A percentile compares a stretch with the other conserved stretches of the same genome.
Conservation (phyloP, 192 early-diverging fungal species). For the Coemansia guatemalensis region DNA sequence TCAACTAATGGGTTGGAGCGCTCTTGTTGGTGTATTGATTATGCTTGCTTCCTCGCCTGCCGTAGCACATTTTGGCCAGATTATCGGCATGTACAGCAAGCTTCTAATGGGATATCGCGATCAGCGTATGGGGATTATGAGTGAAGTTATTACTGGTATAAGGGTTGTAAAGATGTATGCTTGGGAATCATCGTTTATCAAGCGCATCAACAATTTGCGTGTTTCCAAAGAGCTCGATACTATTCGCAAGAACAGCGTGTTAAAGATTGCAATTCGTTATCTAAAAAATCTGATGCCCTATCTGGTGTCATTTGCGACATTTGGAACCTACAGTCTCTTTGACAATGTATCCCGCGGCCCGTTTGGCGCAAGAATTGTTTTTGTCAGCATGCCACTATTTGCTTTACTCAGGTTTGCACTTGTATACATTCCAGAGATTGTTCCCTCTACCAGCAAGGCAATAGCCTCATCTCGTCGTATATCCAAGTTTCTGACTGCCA, state of each 20-base stretch:
- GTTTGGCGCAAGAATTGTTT: too few species aligned
- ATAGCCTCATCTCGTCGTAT: constrained; percentile 80
- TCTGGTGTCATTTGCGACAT: too few species aligned
- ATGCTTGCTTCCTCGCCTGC: too few species aligned
- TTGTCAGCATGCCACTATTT: too few species aligned
- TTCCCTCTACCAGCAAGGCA: constrained; percentile 73
- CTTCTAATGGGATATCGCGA: constrained; percentile 54
- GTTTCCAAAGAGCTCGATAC: constrained; percentile 73
- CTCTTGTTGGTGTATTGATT: too few species aligned
- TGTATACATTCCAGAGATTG: constrained; percentile 75
- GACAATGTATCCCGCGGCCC: too few species aligned
- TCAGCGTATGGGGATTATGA: constrained; percentile 57
- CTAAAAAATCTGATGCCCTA: too few species aligned
- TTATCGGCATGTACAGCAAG: constrained; percentile 47
- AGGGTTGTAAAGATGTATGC: constrained; percentile 63
- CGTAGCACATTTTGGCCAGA: too few species aligned
- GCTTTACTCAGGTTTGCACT: too few species aligned
- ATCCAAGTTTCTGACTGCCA: constrained; percentile 67
- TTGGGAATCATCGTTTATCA: constrained; percentile 60
- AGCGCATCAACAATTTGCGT: constrained; percentile 60
- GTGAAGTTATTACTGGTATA: constrained; percentile 56
- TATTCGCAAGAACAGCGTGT: constrained; percentile 70
- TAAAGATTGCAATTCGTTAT: constrained; percentile 70
- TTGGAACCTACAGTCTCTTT: too few species aligned
- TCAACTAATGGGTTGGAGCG: too few species aligned